Percentiles rank a stretch among this genome's conserved stretches.
Conservation (phyloP, 1,284 basidiomycete species). For the Moniliophthora roreri region DNA sequence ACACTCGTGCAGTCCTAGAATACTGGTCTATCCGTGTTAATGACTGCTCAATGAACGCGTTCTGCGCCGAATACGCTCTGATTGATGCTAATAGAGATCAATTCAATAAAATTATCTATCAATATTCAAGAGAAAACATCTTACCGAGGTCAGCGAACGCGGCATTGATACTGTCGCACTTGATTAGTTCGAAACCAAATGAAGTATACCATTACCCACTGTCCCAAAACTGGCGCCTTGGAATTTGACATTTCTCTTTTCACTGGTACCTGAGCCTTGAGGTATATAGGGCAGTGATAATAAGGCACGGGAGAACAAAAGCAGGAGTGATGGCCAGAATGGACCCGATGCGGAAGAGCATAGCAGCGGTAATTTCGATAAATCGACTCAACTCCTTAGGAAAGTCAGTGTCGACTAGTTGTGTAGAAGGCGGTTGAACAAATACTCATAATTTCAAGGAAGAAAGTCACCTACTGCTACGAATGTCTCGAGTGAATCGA, state of each 20-base stretch:
- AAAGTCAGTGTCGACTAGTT: conserved; percentile 32
- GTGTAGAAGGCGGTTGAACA: background rate
- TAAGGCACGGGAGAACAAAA: conserved; percentile 26
- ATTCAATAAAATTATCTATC: conserved; percentile 1
- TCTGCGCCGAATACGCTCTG: conserved; percentile 57
- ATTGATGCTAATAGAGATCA: conserved; percentile 48
- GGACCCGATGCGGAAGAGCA: conserved; percentile 29
- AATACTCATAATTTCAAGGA: no score
- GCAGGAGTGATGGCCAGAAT: background rate
- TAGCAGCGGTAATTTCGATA: no score
- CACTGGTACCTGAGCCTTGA: background rate
- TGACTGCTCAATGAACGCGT: conserved; percentile 45
- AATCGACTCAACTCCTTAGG: no score
- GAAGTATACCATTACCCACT: conserved; percentile 24
- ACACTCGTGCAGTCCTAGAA: conserved; percentile 43
- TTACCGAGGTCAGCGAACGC: conserved; percentile 65
- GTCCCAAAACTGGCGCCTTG: conserved; percentile 55
- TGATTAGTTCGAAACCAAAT: background rate
- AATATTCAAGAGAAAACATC: conserved; percentile 24
- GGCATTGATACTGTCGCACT: conserved; percentile 50
- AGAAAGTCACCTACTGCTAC: conserved; percentile 5
- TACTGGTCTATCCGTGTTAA: conserved; percentile 47
- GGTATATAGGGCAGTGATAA: conserved; percentile 20
- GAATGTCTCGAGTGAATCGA: conserved; percentile 58
- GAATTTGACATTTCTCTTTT: background rate